Conservation (phyloP, 1,139 yeast species). For the Blastobotrys ciferrii region DNA sequence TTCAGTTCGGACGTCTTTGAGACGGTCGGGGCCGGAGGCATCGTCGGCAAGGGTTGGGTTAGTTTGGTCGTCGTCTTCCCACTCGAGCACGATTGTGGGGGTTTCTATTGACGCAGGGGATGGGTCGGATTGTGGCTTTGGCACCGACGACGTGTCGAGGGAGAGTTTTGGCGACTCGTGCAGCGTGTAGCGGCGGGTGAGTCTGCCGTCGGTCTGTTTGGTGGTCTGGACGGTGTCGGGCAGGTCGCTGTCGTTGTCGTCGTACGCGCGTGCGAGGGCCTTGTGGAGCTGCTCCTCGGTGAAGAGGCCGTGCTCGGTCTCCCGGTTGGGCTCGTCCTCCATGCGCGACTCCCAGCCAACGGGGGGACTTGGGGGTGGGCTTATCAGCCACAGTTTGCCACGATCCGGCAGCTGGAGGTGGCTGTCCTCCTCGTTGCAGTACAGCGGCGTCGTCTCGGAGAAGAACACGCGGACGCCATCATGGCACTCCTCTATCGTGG, state of each 20-base stretch:
- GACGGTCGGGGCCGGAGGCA: constrained; percentile 3
- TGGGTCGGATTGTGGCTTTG: constrained; percentile 6
- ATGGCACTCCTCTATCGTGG: constrained; percentile 11
- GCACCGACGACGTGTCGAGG: constrained; percentile 1
- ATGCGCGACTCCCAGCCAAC: constrained; percentile 39
- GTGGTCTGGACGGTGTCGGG: constrained; percentile 1
- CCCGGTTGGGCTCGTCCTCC: constrained; percentile 42
- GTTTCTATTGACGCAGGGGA: constrained; percentile 18
- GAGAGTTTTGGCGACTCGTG: constrained; percentile 19
- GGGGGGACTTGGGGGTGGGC: constrained; percentile 48
- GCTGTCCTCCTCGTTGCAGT: constrained; percentile 16
- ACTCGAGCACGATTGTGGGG: constrained; percentile 33
- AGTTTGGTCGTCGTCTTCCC: constrained; percentile 33
- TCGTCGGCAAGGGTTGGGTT: constrained; percentile 12
- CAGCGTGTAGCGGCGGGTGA: constrained; percentile 27
- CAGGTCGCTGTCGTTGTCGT: background rate
- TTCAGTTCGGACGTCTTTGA: constrained; percentile 22
- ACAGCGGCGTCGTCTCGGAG: constrained; percentile 27
- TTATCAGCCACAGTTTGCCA: constrained; percentile 41
- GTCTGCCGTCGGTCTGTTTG: constrained; percentile 9
- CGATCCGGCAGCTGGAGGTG: constrained; percentile 40
- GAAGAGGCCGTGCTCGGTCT: constrained; percentile 20
- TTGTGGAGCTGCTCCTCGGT: constrained; percentile 20
- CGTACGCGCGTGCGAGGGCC: constrained; percentile 18
- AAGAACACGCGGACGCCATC: constrained; percentile 22